A percentile compares a stretch with the other conserved stretches of the same genome.
These are phyloP conservation scores for Yamadazyma dushanensis DNA, from an alignment of 1,139 yeast species.

Conservation along the genomic window DNA sequence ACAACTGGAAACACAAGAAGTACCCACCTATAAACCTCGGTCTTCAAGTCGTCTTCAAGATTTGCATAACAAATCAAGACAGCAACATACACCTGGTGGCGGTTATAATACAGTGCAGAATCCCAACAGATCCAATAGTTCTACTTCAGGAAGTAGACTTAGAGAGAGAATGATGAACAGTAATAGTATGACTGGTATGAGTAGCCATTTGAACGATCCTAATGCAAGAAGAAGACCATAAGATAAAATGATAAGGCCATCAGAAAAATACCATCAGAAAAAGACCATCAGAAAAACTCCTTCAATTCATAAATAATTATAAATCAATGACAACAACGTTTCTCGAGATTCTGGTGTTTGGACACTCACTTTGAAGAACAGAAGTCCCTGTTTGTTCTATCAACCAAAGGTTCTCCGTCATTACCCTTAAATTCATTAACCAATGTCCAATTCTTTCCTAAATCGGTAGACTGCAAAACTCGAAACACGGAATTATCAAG, in stretches of 20 bases:
- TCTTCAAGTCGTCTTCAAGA: conserved; percentile 42
- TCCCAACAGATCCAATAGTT: conserved; percentile 29
- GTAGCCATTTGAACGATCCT: conserved; percentile 10
- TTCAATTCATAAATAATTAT: too few species aligned
- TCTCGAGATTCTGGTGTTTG: not conserved
- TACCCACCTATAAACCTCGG: conserved; percentile 28
- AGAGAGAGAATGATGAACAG: conserved; percentile 39
- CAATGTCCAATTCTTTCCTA: conserved; percentile 2
- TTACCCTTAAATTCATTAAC: conserved; percentile 1
- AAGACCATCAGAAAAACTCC: too few species aligned
- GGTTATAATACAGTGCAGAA: conserved; percentile 29
- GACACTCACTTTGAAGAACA: conserved; percentile 2
- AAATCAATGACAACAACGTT: not conserved
- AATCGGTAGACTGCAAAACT: not conserved
- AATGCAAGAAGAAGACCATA: not conserved
- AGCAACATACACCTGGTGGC: conserved; percentile 39
- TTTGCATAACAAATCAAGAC: conserved; percentile 45
- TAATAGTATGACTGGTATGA: conserved; percentile 19
- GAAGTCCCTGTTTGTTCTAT: conserved; percentile 5
- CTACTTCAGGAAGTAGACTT: conserved; percentile 34
- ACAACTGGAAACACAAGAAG: conserved; percentile 3
- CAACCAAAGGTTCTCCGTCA: conserved; percentile 10
- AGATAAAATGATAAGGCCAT: not conserved
- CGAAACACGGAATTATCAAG: conserved; percentile 2
- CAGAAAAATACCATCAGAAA: not conserved